These are phyloP conservation scores for Leccinum incarnatum DNA, from an alignment of 768 basidiomycete genomes.

Conservation along the genomic window DNA sequence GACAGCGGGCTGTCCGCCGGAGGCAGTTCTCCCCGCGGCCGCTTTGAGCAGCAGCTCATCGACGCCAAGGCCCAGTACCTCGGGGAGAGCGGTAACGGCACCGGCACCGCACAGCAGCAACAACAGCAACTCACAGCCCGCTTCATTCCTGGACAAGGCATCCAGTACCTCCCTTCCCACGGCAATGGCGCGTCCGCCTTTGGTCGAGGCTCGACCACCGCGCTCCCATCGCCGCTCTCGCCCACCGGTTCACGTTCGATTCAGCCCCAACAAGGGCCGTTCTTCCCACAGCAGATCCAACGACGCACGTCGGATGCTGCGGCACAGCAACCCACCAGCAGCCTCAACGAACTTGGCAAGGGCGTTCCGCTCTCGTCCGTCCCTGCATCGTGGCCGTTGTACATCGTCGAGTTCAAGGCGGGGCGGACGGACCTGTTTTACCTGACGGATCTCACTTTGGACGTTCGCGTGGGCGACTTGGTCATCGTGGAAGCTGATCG, in stretches of 20 bases:
- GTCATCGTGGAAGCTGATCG: slow-evolving; percentile 98
- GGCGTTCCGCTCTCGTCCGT: slow-evolving; percentile 86
- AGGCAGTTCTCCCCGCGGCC: slow-evolving; percentile 48
- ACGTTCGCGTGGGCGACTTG: slow-evolving; percentile 80
- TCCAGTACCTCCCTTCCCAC: slow-evolving; percentile 51
- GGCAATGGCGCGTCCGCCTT: slow-evolving; percentile 33
- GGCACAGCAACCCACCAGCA: slow-evolving; percentile 12
- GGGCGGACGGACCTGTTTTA: slow-evolving; percentile 95
- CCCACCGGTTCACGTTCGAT: slow-evolving; percentile 37
- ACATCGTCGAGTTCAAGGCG: slow-evolving; percentile 97
- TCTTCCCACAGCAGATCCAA: slow-evolving; percentile 32
- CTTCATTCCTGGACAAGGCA: slow-evolving; percentile 63
- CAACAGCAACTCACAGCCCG: slow-evolving; percentile 48
- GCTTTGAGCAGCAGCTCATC: slow-evolving; percentile 46
- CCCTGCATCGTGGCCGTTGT: slow-evolving; percentile 83
- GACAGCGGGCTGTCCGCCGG: slow-evolving; percentile 53
- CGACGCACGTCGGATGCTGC: slow-evolving; percentile 43
- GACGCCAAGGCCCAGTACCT: slow-evolving; percentile 41
- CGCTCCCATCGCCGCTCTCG: slow-evolving; percentile 55
- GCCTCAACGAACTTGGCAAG: slow-evolving; percentile 68
- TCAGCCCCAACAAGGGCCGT: slow-evolving; percentile 29
- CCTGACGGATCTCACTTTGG: slow-evolving; percentile 61
- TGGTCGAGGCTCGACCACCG: slow-evolving; percentile 34
- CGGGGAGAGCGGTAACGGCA: slow-evolving; percentile 15
- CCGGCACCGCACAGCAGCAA: slow-evolving; percentile 15